These are phyloP conservation scores for Fusarium sp. DNA, from an alignment of 2,329 filamentous ascomycete species.

Conservation along the genomic window DNA sequence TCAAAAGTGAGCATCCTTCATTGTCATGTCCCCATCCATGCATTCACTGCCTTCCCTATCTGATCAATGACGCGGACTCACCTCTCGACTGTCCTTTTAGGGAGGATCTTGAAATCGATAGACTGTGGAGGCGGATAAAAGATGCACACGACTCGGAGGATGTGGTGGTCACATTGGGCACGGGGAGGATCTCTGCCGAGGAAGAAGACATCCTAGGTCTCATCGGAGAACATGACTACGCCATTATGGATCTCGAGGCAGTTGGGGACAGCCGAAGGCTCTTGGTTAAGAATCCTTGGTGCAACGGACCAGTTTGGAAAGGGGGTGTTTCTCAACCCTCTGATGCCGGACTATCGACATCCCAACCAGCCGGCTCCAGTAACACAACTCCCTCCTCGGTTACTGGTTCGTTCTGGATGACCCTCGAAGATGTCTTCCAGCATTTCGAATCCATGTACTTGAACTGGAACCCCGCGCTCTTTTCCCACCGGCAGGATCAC, in stretches of 20 bases:
- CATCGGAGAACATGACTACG: conserved; percentile 93
- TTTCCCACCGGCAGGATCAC: conserved; percentile 83
- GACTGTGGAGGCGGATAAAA: conserved; percentile 81
- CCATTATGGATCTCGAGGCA: conserved; percentile 81
- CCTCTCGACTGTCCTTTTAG: conserved; percentile 53
- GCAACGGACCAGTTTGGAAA: conserved; percentile 80
- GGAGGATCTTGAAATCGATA: conserved; percentile 79
- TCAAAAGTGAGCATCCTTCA: conserved; percentile 66
- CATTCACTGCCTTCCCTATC: background rate
- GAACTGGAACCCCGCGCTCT: conserved; percentile 94
- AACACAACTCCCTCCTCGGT: conserved; percentile 28
- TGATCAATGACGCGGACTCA: background rate
- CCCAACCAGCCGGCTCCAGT: conserved; percentile 18
- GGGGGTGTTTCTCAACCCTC: conserved; percentile 46
- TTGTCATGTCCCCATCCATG: no score
- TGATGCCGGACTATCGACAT: background rate
- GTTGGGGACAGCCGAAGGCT: conserved; percentile 71
- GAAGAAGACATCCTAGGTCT: conserved; percentile 86
- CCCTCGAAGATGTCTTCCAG: conserved; percentile 85
- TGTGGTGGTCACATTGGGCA: conserved; percentile 89
- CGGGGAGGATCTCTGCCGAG: conserved; percentile 79
- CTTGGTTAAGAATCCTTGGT: conserved; percentile 96
- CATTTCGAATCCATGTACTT: conserved; percentile 96
- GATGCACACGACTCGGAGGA: conserved; percentile 80
- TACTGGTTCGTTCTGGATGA: conserved; percentile 92